Base-by-base conservation (phyloP, 768 basidiomycete genomes). In the Leccinum uliginosum region DNA sequence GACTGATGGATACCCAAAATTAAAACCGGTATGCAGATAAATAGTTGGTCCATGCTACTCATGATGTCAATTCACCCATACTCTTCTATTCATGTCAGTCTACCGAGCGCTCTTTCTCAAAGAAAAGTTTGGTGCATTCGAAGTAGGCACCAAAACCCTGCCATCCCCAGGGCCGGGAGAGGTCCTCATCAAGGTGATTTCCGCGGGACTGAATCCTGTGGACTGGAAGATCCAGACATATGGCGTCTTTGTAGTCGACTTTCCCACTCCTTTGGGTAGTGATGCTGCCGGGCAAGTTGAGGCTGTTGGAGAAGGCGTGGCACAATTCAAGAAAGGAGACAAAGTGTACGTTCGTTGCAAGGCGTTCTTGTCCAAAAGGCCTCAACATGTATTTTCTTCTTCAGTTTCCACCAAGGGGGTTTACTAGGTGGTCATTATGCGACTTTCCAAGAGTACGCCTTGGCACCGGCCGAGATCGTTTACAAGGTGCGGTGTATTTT, bases 151-250 rank as follows among this genome's bases (percentile, higher is more conserved):
- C 34, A 65, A 44, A 48, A 34, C 54, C 11, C 3, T 35, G 0
- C 60, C 61, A 8, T n/a, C 44, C 19, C 80, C 80, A 0, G 75
- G 75, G 0, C 69, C 73, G 1, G 74, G 74, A 24, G 77, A 81
- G 52, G 52, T 82, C 32, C 70, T 81, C 46, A 67, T 81, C 60
- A 77, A 75, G 59, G 64, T 78, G 32, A 55, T 70, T 32, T 64
- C 80, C 2, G 70, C 76, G 0, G 74, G 69, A 9, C 58, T 82
- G 21, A 80, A 82, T 58, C 81, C 81, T 5, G 59, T 74, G 9
- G 80, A 83, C 53, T 68, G 68, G 68, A 71, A 64, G 51, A 60
- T 68, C 8, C 68, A 61, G 52, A 23, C 45, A 4, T 19, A 38
- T 2, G 56, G 60, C 5, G 0, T 49, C 19, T 2, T 55, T 15